These are phyloP conservation scores for Spatholobus suberectus DNA, from an alignment of 306 rosid species.

Conservation along the genomic window DNA sequence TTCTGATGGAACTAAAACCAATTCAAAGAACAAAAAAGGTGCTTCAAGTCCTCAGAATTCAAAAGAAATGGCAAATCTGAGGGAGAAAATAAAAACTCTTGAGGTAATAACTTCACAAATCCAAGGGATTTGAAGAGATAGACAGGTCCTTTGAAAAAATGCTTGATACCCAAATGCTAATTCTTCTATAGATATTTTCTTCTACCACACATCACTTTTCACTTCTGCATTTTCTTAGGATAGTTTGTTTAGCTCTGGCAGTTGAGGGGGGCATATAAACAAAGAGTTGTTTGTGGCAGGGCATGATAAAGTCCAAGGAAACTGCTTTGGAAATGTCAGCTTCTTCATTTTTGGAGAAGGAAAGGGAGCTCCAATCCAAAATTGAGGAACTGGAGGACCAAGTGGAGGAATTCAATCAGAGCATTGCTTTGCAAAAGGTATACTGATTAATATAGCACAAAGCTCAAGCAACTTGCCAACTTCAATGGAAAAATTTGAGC, in stretches of 20 bases:
- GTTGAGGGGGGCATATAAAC: not conserved
- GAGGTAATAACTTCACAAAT: conserved; percentile 74
- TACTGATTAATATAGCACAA: not conserved
- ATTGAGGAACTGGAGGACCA: conserved; percentile 69
- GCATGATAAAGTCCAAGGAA: conserved; percentile 69
- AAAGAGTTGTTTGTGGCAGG: conserved; percentile 53
- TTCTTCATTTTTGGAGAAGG: conserved; percentile 69
- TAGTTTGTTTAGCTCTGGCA: conserved; percentile 24
- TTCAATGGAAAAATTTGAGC: not conserved
- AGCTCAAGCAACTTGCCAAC: not conserved
- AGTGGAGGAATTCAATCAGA: conserved; percentile 67
- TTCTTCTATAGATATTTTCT: conserved; percentile 26
- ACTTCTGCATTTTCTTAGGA: conserved; percentile 23
- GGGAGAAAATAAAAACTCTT: conserved; percentile 71
- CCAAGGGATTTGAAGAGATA: conserved; percentile 13
- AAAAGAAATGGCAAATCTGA: conserved; percentile 67
- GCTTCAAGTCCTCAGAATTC: conserved; percentile 45
- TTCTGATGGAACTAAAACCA: conserved; percentile 54
- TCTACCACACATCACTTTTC: conserved; percentile 21
- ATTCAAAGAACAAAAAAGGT: conserved; percentile 48
- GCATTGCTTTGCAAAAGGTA: conserved; percentile 63
- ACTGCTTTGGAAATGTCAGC: conserved; percentile 69
- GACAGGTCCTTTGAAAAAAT: conserved; percentile 8
- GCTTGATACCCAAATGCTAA: conserved; percentile 29
- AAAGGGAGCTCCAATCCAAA: conserved; percentile 71